These are phyloP conservation scores for Bretschneidera sinensis DNA, from an alignment of 345 rosid genomes.

Conservation along the genomic window DNA sequence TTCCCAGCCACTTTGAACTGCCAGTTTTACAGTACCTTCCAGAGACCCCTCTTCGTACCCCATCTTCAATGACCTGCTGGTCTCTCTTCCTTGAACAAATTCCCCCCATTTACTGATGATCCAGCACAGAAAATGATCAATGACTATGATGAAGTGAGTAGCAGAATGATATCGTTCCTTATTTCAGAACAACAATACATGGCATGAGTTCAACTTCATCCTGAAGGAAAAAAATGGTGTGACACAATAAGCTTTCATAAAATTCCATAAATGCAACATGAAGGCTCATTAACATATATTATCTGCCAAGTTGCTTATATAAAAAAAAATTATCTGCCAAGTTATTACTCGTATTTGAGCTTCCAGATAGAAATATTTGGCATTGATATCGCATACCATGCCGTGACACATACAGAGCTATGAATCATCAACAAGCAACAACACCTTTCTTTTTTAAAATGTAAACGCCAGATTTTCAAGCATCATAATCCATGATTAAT, in stretches of 20 bases:
- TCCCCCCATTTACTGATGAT: conserved; percentile 20
- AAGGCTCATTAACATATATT: background rate
- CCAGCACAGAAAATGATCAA: background rate
- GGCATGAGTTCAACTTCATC: conserved; percentile 4
- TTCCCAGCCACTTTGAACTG: conserved; percentile 24
- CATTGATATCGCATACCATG: background rate
- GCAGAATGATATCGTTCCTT: background rate
- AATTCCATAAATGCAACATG: background rate
- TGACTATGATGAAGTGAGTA: conserved; percentile 4
- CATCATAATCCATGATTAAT: background rate
- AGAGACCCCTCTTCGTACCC: conserved; percentile 14
- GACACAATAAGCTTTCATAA: background rate
- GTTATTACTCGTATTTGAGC: background rate
- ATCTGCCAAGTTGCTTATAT: no score
- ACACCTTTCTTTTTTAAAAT: background rate
- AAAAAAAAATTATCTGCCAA: background rate
- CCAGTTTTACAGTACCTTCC: conserved; percentile 14
- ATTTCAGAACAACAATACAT: conserved; percentile 7
- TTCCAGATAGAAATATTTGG: background rate
- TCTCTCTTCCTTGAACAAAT: conserved; percentile 27
- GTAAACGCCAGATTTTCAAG: background rate
- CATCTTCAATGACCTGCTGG: conserved; percentile 22
- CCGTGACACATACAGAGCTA: background rate
- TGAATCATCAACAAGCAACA: background rate
- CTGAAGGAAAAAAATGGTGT: background rate